A percentile compares a stretch with the other conserved stretches of the same genome.
These are phyloP conservation scores for Phoenix roebelenii DNA, from an alignment of 176 grass and related monocot genomes.

Conservation along the genomic window DNA sequence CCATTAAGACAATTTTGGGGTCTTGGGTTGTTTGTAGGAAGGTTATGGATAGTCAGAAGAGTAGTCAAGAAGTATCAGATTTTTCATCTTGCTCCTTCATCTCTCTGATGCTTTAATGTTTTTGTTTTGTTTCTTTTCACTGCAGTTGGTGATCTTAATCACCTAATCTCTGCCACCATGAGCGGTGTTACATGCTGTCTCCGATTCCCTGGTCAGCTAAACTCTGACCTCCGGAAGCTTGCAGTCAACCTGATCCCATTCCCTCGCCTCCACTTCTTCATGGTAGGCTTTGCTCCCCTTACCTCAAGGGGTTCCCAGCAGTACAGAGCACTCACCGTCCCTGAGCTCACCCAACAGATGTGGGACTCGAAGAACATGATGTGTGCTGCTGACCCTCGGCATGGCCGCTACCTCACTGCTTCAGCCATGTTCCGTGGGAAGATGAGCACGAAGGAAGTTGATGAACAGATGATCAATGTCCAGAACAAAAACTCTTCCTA, in stretches of 20 bases:
- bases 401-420: slow-evolving; percentile 73
- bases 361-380: slow-evolving; percentile 99
- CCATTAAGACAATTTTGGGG: too few relatives aligned
- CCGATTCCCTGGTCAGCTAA: slow-evolving; percentile 59
- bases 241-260: slow-evolving; percentile 80
- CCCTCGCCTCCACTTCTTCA: slow-evolving; percentile 81
- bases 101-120: too few relatives aligned
- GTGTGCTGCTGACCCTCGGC: slow-evolving; percentile 84
- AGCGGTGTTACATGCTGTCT: slow-evolving; percentile 86
- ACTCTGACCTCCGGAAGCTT: slow-evolving; percentile 66
- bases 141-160: slow-evolving; percentile 86
- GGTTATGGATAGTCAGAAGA: too few relatives aligned
- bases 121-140: too few relatives aligned
- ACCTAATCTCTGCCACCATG: slow-evolving; percentile 88
- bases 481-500: slow-evolving; percentile 97
- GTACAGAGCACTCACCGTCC: slow-evolving; percentile 77
- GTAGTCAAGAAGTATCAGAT: too few relatives aligned
- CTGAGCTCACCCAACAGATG: slow-evolving; percentile 90
- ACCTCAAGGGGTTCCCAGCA: slow-evolving; percentile 84
- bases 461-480: slow-evolving; percentile 92
- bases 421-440: slow-evolving; percentile 94
- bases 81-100: too few relatives aligned
- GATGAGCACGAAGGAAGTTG: slow-evolving; percentile 97
- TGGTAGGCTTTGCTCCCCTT: slow-evolving; percentile 82
- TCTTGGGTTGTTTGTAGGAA: too few relatives aligned